Percentiles rank a stretch among this genome's conserved stretches.
Conservation (phyloP, 2,329 filamentous ascomycete genomes). For the Hymenoscyphus repandus region DNA sequence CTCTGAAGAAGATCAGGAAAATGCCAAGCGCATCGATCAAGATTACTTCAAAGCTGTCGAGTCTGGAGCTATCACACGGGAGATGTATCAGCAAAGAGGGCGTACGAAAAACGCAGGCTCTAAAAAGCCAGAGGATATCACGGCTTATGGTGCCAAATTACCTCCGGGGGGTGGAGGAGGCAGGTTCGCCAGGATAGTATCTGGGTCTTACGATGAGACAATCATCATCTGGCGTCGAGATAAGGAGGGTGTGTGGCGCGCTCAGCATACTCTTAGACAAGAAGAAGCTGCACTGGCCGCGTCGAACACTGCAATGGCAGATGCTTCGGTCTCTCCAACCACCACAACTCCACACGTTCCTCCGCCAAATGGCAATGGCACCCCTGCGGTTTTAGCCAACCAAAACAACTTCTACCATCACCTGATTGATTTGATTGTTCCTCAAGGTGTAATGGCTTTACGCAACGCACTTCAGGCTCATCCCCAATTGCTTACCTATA, state of each 20-base stretch:
- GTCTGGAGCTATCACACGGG: conserved; percentile 39
- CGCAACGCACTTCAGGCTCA: conserved; percentile 20
- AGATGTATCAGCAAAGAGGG: conserved; percentile 29
- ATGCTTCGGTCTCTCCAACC: conserved; percentile 1
- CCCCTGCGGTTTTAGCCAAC: background rate
- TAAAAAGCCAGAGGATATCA: conserved; percentile 67
- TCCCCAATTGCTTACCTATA: conserved; percentile 22
- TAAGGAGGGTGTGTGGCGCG: conserved; percentile 77
- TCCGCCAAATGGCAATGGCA: background rate
- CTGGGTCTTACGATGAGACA: conserved; percentile 91
- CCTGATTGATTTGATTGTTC: conserved; percentile 49
- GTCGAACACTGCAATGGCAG: conserved; percentile 8
- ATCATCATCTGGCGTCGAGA: conserved; percentile 94
- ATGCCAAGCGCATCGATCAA: conserved; percentile 68
- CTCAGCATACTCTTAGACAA: conserved; percentile 69
- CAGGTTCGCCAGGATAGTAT: conserved; percentile 89
- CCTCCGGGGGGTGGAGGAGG: conserved; percentile 88
- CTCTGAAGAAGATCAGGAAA: conserved; percentile 64
- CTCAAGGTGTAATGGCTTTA: conserved; percentile 43
- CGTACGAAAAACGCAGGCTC: conserved; percentile 56
- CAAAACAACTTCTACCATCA: conserved; percentile 36
- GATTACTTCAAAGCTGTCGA: conserved; percentile 62
- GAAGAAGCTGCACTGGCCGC: conserved; percentile 60
- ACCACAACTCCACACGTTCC: background rate
- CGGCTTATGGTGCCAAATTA: conserved; percentile 76